Evolutionary conservation across 2,329 filamentous ascomycete genomes (phyloP).

Genomic region (Waltergamsia citrina): DNA sequence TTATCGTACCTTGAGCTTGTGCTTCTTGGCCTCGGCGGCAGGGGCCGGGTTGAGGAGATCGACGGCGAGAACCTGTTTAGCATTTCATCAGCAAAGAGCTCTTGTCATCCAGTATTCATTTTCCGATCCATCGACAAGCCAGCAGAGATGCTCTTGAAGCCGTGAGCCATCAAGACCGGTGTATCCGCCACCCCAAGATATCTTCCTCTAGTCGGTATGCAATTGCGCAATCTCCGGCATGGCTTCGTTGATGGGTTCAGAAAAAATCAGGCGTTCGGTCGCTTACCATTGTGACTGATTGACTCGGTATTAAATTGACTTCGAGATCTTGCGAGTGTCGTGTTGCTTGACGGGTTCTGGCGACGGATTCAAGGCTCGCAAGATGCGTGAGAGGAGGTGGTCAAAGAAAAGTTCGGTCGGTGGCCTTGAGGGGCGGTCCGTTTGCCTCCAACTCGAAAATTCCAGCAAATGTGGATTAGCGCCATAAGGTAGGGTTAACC

Average conservation of each 20-base stretch:
- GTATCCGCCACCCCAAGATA: neutral
- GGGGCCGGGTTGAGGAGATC: conserved; percentile 99
- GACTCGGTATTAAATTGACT: conserved; percentile 28
- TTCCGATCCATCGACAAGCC: neutral
- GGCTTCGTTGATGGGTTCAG: neutral
- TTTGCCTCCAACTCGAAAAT: conserved; percentile 26
- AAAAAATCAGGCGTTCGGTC: conserved; percentile 10
- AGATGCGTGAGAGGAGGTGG: conserved; percentile 34
- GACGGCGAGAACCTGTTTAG: conserved; percentile 91
- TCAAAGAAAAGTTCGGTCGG: conserved; percentile 40
- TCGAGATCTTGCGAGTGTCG: conserved; percentile 35
- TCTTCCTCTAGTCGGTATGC: neutral
- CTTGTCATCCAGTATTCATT: neutral
- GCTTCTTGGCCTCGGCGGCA: conserved; percentile 97
- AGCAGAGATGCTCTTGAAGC: neutral
- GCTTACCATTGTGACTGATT: conserved; percentile 64
- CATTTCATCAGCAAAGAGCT: conserved; percentile 34
- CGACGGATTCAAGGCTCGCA: conserved; percentile 43
- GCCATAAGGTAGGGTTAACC: conserved; percentile 30
- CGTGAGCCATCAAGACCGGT: neutral
- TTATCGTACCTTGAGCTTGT: conserved; percentile 94
- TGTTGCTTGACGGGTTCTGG: conserved; percentile 44
- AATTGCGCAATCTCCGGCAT: neutral
- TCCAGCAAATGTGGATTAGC: conserved; percentile 25
- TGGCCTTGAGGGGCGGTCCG: conserved; percentile 21